phyloP scores from a whole-genome alignment of 106 monocot genomes.

The Acorus calamus region DNA sequence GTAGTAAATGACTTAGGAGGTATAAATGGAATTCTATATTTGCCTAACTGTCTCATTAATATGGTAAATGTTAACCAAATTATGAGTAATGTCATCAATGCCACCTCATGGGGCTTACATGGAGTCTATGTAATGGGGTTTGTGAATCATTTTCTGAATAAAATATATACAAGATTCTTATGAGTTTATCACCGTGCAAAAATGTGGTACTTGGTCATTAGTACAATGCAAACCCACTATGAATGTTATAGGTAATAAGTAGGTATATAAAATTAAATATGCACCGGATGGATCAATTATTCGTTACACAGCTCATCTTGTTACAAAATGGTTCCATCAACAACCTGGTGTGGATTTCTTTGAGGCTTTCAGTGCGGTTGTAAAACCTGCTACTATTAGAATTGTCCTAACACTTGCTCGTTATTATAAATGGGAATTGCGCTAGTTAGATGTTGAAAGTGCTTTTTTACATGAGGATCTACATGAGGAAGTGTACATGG shows the following conservation, averaged over 20 bases:
- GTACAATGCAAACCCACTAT: too few species aligned
- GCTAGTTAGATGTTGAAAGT: neutral
- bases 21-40: too few species aligned
- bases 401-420: neutral
- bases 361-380: neutral
- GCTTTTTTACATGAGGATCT: neutral
- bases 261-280: neutral
- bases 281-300: neutral
- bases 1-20: too few species aligned
- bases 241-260: neutral
- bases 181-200: too few species aligned
- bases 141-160: too few species aligned
- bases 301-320: neutral
- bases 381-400: neutral
- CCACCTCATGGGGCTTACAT: too few species aligned
- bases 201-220: too few species aligned
- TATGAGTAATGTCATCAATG: too few species aligned
- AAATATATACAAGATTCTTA: too few species aligned
- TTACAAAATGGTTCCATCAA: constrained; percentile 1
- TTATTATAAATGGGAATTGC: neutral
- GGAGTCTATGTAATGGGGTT: too few species aligned
- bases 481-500: neutral
- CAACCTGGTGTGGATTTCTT: neutral
- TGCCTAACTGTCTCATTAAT: too few species aligned
- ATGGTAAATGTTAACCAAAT: too few species aligned